Conservation (phyloP, 1,284 basidiomycete species). For the Microbotryum silenes-acaulis region DNA sequence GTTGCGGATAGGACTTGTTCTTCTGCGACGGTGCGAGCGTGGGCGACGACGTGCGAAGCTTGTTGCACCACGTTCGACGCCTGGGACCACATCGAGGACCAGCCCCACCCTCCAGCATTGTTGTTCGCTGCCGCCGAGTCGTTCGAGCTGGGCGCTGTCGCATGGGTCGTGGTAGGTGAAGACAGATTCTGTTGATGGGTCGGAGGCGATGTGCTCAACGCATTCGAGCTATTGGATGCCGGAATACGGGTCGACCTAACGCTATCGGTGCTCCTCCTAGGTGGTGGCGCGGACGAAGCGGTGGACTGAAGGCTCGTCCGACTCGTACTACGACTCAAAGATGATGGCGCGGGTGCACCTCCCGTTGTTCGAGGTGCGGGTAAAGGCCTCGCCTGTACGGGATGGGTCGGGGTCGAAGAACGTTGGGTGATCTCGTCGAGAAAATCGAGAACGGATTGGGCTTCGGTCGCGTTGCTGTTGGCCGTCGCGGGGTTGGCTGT, state of each 20-base stretch:
- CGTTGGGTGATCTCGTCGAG: slow-evolving; percentile 91
- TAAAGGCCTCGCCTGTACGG: slow-evolving; percentile 23
- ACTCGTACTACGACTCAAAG: slow-evolving; percentile 9
- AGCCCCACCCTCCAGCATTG: slow-evolving; percentile 46
- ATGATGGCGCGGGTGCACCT: neutral
- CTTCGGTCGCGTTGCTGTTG: slow-evolving; percentile 46
- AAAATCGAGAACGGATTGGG: slow-evolving; percentile 67
- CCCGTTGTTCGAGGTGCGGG: slow-evolving; percentile 1
- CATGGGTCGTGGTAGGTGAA: neutral
- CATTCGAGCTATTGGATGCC: neutral
- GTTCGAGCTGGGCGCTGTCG: neutral
- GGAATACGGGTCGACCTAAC: slow-evolving; percentile 1
- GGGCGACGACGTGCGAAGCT: slow-evolving; percentile 73
- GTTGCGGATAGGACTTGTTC: slow-evolving; percentile 50
- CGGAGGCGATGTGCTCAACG: neutral
- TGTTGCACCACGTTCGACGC: slow-evolving; percentile 80
- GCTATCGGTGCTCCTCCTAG: slow-evolving; percentile 22
- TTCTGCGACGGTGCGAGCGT: slow-evolving; percentile 78
- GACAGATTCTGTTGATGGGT: neutral
- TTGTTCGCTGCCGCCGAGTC: slow-evolving; percentile 12
- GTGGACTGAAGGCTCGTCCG: slow-evolving; percentile 6
- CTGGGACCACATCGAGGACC: slow-evolving; percentile 68
- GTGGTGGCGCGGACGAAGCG: neutral
- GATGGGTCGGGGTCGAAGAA: slow-evolving; percentile 33
- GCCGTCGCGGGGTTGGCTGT: slow-evolving; percentile 14